Evolutionary conservation across 208 protist species (phyloP), one percentile per base, ranked within the genome.

Genomic region (Novymonas esmeraldas): DNA sequence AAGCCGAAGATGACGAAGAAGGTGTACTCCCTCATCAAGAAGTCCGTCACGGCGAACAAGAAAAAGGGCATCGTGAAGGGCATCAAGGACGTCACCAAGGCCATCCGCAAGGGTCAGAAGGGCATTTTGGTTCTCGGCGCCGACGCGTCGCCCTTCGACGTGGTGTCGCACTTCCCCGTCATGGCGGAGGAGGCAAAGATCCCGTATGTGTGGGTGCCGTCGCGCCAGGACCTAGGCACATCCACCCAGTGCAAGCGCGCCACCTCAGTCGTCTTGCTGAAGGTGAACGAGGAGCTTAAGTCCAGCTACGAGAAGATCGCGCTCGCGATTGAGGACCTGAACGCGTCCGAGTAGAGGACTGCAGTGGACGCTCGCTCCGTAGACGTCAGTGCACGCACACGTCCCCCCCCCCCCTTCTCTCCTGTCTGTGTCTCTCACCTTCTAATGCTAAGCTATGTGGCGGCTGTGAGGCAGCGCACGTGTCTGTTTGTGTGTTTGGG

Each of bases 1-100:
- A 94, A 94, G 72, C 89, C 94, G 26, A 98, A 98, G 76, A 95
- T 98, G 90, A 98, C 94, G 11, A 97, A 97, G 76, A 98, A 98
- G 83, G 79, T 98, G 36, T 97, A 97, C 75, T 95, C 87, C 6
- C 85, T 98, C 38, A 89, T 98, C 52, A 96, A 95, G 72, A 96
- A 97, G 71, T 84, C 90, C 3, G 89, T 95, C 50, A 90, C 81
- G 16, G 79, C 72, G 14, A 95, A 95, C 79, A 97, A 97, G 82
- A 97, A 95, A 65, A 92, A 87, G 64, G 87, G 86, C 29, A 90
- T 97, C 41, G 67, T 95, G 20, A 95, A 97, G 75, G 94, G 93
- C 56, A 97, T 98, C 51, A 98, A 98, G 77, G 94, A 98, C 51
- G 93, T 97, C 10, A 97, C 91, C 39, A 98, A 98, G 82, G 89